phyloP scores from a whole-genome alignment of 768 basidiomycete species.

The Nidularia pulvinata region DNA sequence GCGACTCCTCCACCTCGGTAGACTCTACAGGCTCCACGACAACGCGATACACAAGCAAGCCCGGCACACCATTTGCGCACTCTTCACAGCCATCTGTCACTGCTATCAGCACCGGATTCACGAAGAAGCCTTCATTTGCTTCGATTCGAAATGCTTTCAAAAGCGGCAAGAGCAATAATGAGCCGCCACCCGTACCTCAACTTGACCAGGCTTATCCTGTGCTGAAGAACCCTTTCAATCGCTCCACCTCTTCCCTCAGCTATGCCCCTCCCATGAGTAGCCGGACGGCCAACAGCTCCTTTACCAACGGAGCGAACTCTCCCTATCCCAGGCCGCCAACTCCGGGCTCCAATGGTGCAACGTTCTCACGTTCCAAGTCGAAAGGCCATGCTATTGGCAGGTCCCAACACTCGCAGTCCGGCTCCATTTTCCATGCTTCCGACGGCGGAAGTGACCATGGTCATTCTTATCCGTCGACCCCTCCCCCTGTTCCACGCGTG shows the following conservation, averaged over 20 bases:
- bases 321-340: slow-evolving; percentile 62
- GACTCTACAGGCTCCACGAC: slow-evolving; percentile 69
- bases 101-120: slow-evolving; percentile 55
- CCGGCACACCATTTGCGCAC: slow-evolving; percentile 62
- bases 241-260: slow-evolving; percentile 75
- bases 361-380: slow-evolving; percentile 35
- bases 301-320: slow-evolving; percentile 44
- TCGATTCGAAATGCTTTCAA: slow-evolving; percentile 90
- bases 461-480: slow-evolving; percentile 53
- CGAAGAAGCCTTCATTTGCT: slow-evolving; percentile 84
- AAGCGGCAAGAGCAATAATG: slow-evolving; percentile 52
- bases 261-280: slow-evolving; percentile 37
- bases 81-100: slow-evolving; percentile 73
- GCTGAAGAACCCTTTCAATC: slow-evolving; percentile 81
- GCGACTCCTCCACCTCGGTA: slow-evolving; percentile 79
- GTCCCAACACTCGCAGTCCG: slow-evolving; percentile 77
- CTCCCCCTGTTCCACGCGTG: slow-evolving; percentile 80
- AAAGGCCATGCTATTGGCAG: slow-evolving; percentile 64
- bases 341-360: slow-evolving; percentile 48
- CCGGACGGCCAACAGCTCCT: slow-evolving; percentile 25
- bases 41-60: slow-evolving; percentile 45
- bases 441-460: slow-evolving; percentile 75
- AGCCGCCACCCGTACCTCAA: slow-evolving; percentile 77
- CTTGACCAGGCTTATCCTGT: slow-evolving; percentile 72
- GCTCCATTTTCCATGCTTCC: slow-evolving; percentile 70